Evolutionary conservation across 73 alveolate genomes (phyloP).

Genomic region (Blepharisma stoltei): DNA sequence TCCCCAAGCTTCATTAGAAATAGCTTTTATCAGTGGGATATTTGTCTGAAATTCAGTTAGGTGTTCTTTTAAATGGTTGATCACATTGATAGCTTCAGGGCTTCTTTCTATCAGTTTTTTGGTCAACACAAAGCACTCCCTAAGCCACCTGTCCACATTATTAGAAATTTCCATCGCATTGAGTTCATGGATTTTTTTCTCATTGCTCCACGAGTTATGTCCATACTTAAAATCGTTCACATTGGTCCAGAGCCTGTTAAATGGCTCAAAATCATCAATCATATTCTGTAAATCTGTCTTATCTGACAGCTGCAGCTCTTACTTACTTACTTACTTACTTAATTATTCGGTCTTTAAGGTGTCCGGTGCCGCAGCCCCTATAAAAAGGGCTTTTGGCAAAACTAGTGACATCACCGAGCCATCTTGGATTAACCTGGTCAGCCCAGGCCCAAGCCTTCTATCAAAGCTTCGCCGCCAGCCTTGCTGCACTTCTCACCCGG

Average conservation of each 20-base stretch:
- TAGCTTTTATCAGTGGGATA: constrained; percentile 85
- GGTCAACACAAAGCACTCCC: constrained; percentile 47
- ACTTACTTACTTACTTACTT: no score
- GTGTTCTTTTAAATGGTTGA: constrained; percentile 77
- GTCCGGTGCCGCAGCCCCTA: no score
- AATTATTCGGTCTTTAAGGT: no score
- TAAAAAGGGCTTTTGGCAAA: no score
- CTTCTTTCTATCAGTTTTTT: constrained; percentile 70
- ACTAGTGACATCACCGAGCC: no score
- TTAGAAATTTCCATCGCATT: constrained; percentile 56
- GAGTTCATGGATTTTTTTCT: constrained; percentile 44
- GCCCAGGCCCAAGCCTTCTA: no score
- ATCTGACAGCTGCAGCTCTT: constrained; percentile 47
- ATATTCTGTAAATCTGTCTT: constrained; percentile 68
- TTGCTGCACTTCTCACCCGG: no score
- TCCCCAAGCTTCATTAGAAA: constrained; percentile 85
- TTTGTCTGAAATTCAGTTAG: constrained; percentile 80
- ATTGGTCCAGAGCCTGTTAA: constrained; percentile 68
- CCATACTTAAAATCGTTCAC: constrained; percentile 63
- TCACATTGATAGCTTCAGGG: constrained; percentile 77
- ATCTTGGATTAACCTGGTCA: no score
- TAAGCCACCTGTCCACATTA: constrained; percentile 50
- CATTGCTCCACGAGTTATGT: constrained; percentile 51
- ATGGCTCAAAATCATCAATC: constrained; percentile 64
- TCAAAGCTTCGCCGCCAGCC: no score